phyloP scores from a whole-genome alignment of 768 basidiomycete genomes.

The Trametes elegans region DNA sequence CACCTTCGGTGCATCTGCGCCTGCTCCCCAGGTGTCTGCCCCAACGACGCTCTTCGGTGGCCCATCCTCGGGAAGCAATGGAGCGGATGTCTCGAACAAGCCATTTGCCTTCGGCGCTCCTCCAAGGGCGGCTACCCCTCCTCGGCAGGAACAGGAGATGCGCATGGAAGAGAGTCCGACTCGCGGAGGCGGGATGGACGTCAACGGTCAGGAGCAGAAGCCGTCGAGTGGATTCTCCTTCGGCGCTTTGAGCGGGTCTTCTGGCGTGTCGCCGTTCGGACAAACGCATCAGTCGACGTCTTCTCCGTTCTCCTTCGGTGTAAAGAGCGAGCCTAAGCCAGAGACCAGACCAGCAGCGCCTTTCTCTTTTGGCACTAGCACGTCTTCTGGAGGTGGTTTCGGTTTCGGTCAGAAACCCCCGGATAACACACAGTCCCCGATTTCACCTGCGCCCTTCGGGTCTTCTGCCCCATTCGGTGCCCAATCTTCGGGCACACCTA shows the following conservation, averaged over 20 bases:
- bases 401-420: conserved; percentile 41
- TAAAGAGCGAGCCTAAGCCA: conserved; percentile 42
- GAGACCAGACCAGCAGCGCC: conserved; percentile 38
- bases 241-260: conserved; percentile 31
- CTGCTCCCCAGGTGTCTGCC: conserved; percentile 31
- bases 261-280: conserved; percentile 37
- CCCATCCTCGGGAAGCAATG: conserved; percentile 33
- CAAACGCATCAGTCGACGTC: conserved; percentile 24
- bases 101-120: conserved; percentile 53
- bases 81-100: conserved; percentile 46
- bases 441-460: conserved; percentile 23
- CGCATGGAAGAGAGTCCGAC: conserved; percentile 83
- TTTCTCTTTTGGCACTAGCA: conserved; percentile 45
- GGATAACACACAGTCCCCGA: conserved; percentile 16
- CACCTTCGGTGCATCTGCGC: conserved; percentile 37
- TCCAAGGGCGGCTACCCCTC: conserved; percentile 61
- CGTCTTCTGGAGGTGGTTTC: conserved; percentile 44
- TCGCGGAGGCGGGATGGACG: conserved; percentile 47
- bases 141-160: conserved; percentile 63
- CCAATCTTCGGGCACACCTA: conserved; percentile 32
- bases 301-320: conserved; percentile 25
- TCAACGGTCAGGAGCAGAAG: conserved; percentile 30
- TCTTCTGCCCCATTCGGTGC: conserved; percentile 49
- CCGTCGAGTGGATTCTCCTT: conserved; percentile 41
- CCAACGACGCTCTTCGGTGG: conserved; percentile 48